Evolutionary conservation across 768 basidiomycete species (phyloP).

Genomic region (Flagelloscypha sp.): DNA sequence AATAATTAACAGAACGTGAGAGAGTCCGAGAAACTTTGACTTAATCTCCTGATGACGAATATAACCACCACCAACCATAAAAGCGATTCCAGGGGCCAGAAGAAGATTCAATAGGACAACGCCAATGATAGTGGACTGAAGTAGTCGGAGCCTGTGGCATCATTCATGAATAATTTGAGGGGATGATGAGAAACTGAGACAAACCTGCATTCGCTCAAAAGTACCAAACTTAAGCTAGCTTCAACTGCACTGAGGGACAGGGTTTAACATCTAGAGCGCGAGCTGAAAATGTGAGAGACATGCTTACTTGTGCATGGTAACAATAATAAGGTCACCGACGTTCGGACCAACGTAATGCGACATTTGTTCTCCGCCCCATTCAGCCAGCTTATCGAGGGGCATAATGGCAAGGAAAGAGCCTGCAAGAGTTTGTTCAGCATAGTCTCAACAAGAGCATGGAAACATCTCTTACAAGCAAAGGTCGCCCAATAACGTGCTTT

Average conservation of each 20-base stretch:
- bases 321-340: slow-evolving; percentile 41
- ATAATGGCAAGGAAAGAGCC: slow-evolving; percentile 43
- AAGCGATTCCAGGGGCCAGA: slow-evolving; percentile 36
- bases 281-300: not conserved
- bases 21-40: slow-evolving; percentile 31
- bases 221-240: slow-evolving; percentile 39
- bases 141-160: slow-evolving; percentile 30
- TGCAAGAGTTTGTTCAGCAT: no score
- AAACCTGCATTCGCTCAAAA: slow-evolving; percentile 40
- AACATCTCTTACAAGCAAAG: no score
- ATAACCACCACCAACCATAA: slow-evolving; percentile 33
- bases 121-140: slow-evolving; percentile 39
- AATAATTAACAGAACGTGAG: slow-evolving; percentile 34
- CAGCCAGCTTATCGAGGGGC: slow-evolving; percentile 41
- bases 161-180: not conserved
- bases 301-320: slow-evolving; percentile 43
- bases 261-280: slow-evolving; percentile 1
- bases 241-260: slow-evolving; percentile 33
- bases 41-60: slow-evolving; percentile 35
- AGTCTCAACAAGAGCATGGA: no score
- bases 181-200: slow-evolving; percentile 11
- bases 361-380: slow-evolving; percentile 44
- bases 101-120: slow-evolving; percentile 37
- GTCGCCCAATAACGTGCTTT: no score
- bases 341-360: slow-evolving; percentile 40